Percentiles rank a stretch among this genome's conserved stretches.
These are phyloP conservation scores for Dothistroma pini DNA, from an alignment of 2,329 filamentous ascomycete genomes.

Conservation along the genomic window DNA sequence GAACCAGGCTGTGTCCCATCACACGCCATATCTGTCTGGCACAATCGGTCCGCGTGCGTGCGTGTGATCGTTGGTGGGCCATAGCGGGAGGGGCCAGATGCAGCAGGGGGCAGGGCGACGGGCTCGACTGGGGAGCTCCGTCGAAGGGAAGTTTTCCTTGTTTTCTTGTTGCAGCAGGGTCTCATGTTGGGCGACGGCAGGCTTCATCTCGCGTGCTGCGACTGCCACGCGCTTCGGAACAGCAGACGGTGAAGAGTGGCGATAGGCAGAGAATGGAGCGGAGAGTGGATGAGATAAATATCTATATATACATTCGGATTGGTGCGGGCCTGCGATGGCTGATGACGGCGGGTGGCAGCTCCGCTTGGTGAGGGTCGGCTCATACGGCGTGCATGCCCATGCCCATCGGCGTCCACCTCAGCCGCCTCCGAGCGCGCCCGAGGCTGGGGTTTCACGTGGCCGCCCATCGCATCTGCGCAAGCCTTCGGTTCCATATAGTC, in stretches of 20 bases:
- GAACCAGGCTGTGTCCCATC: too few relatives aligned
- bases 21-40: too few relatives aligned
- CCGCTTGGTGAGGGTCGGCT: too few relatives aligned
- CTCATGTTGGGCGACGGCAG: background rate
- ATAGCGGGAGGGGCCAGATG: too few relatives aligned
- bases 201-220: background rate
- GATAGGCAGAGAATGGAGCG: background rate
- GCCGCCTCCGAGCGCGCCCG: background rate
- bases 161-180: background rate
- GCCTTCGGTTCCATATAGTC: background rate
- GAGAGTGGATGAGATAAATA: background rate
- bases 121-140: background rate
- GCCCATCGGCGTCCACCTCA: background rate
- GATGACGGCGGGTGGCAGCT: too few relatives aligned
- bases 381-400: too few relatives aligned
- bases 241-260: background rate
- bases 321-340: too few relatives aligned
- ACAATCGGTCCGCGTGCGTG: too few relatives aligned
- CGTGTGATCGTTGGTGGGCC: too few relatives aligned
- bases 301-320: too few relatives aligned
- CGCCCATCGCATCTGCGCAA: background rate
- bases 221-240: background rate
- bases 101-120: too few relatives aligned
- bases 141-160: background rate
- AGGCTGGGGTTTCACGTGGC: background rate